Evolutionary conservation across 2,329 filamentous ascomycete species (phyloP).

Genomic region (Alternaria arborescens): DNA sequence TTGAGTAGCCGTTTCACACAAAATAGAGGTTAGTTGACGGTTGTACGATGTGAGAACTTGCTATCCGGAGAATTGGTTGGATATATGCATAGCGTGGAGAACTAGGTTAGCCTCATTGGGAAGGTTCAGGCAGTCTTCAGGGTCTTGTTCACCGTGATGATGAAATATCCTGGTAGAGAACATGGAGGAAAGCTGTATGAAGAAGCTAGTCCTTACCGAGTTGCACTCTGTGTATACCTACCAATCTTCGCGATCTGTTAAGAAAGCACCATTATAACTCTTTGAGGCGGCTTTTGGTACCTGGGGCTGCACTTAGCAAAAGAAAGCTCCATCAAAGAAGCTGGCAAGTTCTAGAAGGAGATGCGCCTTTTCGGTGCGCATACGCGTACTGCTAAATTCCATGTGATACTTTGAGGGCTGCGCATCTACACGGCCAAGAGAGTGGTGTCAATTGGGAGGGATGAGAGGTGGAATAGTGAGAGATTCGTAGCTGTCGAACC

Average conservation of each 20-base stretch:
- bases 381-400: no score
- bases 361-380: no score
- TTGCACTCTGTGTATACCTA: fast-evolving
- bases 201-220: not conserved
- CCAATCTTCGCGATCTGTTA: no score
- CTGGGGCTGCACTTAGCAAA: no score
- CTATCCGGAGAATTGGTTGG: not conserved
- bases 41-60: not conserved
- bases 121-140: not conserved
- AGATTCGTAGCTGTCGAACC: not conserved
- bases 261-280: no score
- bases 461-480: not conserved
- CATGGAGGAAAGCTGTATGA: not conserved
- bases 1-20: not conserved
- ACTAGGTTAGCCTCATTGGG: not conserved
- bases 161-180: not conserved
- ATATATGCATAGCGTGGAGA: not conserved
- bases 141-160: not conserved
- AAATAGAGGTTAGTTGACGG: not conserved
- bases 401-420: not conserved
- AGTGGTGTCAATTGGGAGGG: fast-evolving
- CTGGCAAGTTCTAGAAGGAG: no score
- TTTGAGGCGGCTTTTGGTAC: no score
- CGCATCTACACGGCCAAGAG: no score
- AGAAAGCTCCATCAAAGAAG: no score